phyloP scores from a whole-genome alignment of 495 filamentous ascomycete genomes.

The Venustampulla echinocandica region DNA sequence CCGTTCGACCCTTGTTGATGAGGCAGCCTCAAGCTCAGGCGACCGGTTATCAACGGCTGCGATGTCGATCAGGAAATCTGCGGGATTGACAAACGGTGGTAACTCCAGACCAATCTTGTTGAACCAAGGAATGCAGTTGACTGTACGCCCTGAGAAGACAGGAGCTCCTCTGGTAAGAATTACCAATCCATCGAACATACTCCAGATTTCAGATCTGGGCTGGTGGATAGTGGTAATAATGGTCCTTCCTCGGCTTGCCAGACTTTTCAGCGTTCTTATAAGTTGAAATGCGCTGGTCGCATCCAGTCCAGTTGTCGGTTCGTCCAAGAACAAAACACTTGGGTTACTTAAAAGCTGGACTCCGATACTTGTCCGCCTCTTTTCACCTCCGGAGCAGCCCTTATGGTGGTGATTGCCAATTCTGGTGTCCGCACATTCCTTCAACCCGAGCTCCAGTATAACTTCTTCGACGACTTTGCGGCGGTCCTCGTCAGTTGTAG shows the following conservation, averaged over 20 bases:
- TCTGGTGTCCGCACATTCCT: conserved; percentile 62
- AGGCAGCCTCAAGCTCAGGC: conserved; percentile 48
- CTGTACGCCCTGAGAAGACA: conserved; percentile 52
- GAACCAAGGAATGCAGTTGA: conserved; percentile 50
- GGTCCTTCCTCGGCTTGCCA: conserved; percentile 58
- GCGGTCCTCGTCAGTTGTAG: conserved; percentile 49
- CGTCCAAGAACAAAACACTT: conserved; percentile 65
- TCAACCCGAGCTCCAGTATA: conserved; percentile 62
- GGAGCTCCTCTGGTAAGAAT: conserved; percentile 53
- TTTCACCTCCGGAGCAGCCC: conserved; percentile 70
- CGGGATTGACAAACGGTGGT: conserved; percentile 63
- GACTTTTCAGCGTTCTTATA: conserved; percentile 54
- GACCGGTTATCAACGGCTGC: conserved; percentile 61
- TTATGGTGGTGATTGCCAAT: conserved; percentile 61
- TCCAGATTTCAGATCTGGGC: conserved; percentile 68
- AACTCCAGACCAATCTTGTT: conserved; percentile 42
- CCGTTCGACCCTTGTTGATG: conserved; percentile 42
- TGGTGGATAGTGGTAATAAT: conserved; percentile 67
- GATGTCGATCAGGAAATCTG: conserved; percentile 63
- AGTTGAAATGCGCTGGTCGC: conserved; percentile 69
- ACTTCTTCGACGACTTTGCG: conserved; percentile 57
- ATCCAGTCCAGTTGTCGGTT: conserved; percentile 68
- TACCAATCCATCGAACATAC: conserved; percentile 59
- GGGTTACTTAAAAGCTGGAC: conserved; percentile 70
- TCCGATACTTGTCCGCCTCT: conserved; percentile 62